phyloP scores from a whole-genome alignment of 2,329 filamentous ascomycete genomes.

The Samsoniella hepiali region DNA sequence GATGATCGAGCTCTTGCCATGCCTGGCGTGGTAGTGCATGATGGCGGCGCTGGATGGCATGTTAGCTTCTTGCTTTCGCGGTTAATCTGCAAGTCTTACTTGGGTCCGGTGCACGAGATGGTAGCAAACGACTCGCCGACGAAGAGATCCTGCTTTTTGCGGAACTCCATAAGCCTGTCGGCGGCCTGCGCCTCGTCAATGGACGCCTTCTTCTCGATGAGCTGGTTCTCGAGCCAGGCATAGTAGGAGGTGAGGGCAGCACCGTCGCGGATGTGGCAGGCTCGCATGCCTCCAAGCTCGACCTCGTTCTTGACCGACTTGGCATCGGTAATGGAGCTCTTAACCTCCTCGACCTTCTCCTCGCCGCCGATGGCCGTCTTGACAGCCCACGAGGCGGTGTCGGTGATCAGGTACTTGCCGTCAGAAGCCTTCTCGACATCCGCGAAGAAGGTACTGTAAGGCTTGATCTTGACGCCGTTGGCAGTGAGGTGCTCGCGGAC shows the following conservation, averaged over 20 bases:
- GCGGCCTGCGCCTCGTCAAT: slow-evolving; percentile 90
- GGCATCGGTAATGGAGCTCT: slow-evolving; percentile 83
- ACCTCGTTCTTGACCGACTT: slow-evolving; percentile 93
- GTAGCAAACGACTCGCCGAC: slow-evolving; percentile 92
- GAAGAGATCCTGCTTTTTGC: slow-evolving; percentile 68
- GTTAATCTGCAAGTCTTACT: slow-evolving; percentile 41
- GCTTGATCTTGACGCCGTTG: slow-evolving; percentile 69
- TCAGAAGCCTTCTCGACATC: slow-evolving; percentile 60
- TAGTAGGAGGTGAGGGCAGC: slow-evolving; percentile 90
- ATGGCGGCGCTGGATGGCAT: slow-evolving; percentile 69
- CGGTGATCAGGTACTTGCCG: slow-evolving; percentile 81
- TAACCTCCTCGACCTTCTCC: slow-evolving; percentile 76
- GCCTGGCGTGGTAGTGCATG: slow-evolving; percentile 92
- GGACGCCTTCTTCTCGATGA: slow-evolving; percentile 66
- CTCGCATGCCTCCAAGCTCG: slow-evolving; percentile 88
- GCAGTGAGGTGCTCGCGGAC: slow-evolving; percentile 67
- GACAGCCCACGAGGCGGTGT: slow-evolving; percentile 88
- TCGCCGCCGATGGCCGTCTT: slow-evolving; percentile 83
- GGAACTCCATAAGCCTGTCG: slow-evolving; percentile 79
- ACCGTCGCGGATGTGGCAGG: slow-evolving; percentile 90
- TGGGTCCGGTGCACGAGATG: slow-evolving; percentile 87
- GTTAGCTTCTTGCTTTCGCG: slow-evolving; percentile 13
- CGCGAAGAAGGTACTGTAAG: slow-evolving; percentile 77
- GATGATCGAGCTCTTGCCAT: slow-evolving; percentile 74
- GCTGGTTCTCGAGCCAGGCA: slow-evolving; percentile 90